phyloP scores from a whole-genome alignment of 345 rosid genomes.

The Iberis pinnata region DNA sequence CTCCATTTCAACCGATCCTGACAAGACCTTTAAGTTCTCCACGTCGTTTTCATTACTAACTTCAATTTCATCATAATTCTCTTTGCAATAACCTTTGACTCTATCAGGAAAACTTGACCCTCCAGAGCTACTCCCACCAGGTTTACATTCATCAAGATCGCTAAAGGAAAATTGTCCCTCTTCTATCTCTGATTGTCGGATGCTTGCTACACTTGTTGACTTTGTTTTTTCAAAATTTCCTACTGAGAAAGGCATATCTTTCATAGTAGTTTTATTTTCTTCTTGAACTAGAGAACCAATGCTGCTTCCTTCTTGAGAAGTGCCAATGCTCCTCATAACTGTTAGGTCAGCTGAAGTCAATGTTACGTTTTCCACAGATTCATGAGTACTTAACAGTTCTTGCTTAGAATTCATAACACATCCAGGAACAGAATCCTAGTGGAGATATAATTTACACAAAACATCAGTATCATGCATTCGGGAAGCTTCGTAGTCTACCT shows the following conservation, averaged over 20 bases:
- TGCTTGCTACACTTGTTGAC: constrained; percentile 23
- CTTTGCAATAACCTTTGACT: constrained; percentile 24
- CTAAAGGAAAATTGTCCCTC: constrained; percentile 71
- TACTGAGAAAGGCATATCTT: constrained; percentile 22
- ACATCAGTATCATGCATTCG: constrained; percentile 6
- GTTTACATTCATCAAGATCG: constrained; percentile 47
- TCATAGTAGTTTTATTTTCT: constrained; percentile 17
- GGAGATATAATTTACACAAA: constrained; percentile 16
- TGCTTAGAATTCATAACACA: constrained; percentile 18
- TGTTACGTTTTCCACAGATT: constrained; percentile 17
- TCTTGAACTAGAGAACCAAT: constrained; percentile 23
- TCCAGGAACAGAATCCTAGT: constrained; percentile 21
- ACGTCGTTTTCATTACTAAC: constrained; percentile 26
- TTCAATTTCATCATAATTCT: constrained; percentile 9
- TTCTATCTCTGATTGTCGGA: constrained; percentile 40
- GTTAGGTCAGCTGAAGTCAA: constrained; percentile 14
- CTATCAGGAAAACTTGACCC: constrained; percentile 27
- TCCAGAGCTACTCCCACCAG: constrained; percentile 17
- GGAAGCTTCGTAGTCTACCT: background rate
- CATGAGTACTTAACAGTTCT: constrained; percentile 21
- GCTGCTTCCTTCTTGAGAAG: constrained; percentile 26
- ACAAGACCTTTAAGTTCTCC: constrained; percentile 28
- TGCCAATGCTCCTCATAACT: constrained; percentile 21
- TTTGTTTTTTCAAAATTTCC: constrained; percentile 20
- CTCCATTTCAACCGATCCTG: constrained; percentile 47